Conservation (phyloP, 495 filamentous ascomycete genomes). For the Penicillium verhagenii region DNA sequence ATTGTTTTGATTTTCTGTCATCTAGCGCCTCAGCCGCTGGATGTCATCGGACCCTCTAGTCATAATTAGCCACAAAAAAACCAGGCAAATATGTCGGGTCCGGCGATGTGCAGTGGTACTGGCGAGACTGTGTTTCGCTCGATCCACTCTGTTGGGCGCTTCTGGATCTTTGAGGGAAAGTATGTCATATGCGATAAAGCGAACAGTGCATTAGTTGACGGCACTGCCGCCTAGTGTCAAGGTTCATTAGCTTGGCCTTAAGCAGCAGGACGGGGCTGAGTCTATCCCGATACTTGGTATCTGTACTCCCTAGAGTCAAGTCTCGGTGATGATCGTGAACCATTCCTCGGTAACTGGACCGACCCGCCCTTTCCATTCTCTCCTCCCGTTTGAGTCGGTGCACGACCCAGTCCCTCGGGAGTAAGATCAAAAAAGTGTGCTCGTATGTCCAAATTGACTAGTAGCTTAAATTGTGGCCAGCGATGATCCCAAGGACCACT, state of each 20-base stretch:
- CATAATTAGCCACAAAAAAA: slow-evolving; percentile 4
- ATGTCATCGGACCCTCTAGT: slow-evolving; percentile 1
- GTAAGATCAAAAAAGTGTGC: slow-evolving; percentile 1
- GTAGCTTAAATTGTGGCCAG: slow-evolving; percentile 9
- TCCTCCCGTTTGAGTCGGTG: slow-evolving; percentile 10
- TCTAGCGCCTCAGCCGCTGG: slow-evolving; percentile 18
- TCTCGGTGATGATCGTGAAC: slow-evolving; percentile 13
- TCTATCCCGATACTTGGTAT: slow-evolving; percentile 22
- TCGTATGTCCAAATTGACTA: slow-evolving; percentile 6
- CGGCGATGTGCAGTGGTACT: slow-evolving; percentile 10
- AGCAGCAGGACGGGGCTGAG: slow-evolving; percentile 11
- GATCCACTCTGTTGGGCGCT: slow-evolving; percentile 30
- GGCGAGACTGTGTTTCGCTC: slow-evolving; percentile 13
- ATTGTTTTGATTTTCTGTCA: slow-evolving; percentile 11
- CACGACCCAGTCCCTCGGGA: slow-evolving; percentile 8
- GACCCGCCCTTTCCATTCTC: slow-evolving; percentile 19
- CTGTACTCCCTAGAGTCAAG: slow-evolving; percentile 3
- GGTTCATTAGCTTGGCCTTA: slow-evolving; percentile 25
- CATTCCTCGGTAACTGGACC: slow-evolving; percentile 21
- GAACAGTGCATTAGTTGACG: slow-evolving; percentile 22
- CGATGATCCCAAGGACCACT: not conserved
- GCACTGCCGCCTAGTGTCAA: slow-evolving; percentile 21
- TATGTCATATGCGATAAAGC: slow-evolving; percentile 24
- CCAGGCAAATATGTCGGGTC: slow-evolving; percentile 1
- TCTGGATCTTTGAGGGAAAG: slow-evolving; percentile 21